These are phyloP conservation scores for Saposhnikovia divaricata DNA, from an alignment of 129 eudicot genomes.

Conservation along the genomic window DNA sequence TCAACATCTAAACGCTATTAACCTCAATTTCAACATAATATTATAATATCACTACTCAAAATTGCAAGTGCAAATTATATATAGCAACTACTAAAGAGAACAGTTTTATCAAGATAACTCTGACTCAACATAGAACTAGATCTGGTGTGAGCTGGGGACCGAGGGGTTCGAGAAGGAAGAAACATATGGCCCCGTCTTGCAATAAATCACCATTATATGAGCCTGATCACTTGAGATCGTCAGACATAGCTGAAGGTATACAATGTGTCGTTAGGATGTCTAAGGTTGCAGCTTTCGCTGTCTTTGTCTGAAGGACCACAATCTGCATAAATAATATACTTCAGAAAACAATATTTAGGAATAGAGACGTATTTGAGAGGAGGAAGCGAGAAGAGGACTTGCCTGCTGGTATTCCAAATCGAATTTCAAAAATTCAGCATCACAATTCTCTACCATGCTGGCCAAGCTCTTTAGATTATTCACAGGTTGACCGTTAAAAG, in stretches of 20 bases:
- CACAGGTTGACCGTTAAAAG: constrained; percentile 76
- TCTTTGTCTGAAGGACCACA: constrained; percentile 61
- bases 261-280: constrained; percentile 87
- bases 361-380: neutral
- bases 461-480: constrained; percentile 89
- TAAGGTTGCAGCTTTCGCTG: constrained; percentile 81
- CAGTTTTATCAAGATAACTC: neutral
- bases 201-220: neutral
- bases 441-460: constrained; percentile 66
- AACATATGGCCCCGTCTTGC: neutral
- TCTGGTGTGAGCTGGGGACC: neutral
- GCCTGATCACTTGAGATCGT: constrained; percentile 69
- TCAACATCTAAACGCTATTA: neutral
- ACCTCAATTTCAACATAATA: neutral
- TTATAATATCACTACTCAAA: neutral
- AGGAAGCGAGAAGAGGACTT: neutral
- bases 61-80: neutral
- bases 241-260: constrained; percentile 93
- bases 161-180: neutral
- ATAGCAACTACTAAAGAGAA: neutral
- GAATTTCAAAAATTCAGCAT: constrained; percentile 68
- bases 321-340: constrained; percentile 36
- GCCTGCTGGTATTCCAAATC: constrained; percentile 91
- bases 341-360: neutral
- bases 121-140: neutral